Conservation (phyloP, 805 yeast species). For the Saturnispora diversa region DNA sequence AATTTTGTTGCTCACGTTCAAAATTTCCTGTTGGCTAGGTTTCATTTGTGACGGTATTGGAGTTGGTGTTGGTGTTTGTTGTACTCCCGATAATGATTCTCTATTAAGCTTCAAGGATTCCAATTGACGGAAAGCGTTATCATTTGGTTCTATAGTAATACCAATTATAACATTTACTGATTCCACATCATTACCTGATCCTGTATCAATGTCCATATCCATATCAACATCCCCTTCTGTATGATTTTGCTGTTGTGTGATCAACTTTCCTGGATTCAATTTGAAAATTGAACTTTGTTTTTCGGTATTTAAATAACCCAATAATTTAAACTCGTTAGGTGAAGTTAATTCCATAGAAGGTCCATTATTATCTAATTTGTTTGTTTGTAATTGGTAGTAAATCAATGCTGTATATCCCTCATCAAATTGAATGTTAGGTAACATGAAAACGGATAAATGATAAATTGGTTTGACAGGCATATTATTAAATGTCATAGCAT, state of each 20-base stretch:
- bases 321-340: constrained; percentile 46
- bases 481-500: constrained; percentile 52
- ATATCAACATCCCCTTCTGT: constrained; percentile 41
- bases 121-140: constrained; percentile 54
- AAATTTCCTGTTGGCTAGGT: constrained; percentile 28
- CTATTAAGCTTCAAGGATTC: constrained; percentile 23
- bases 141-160: constrained; percentile 79
- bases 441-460: constrained; percentile 73
- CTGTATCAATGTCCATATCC: constrained; percentile 35
- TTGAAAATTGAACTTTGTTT: constrained; percentile 93
- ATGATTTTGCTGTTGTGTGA: constrained; percentile 14
- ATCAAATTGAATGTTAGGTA: constrained; percentile 75
- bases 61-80: constrained; percentile 32
- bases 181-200: constrained; percentile 10
- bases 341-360: constrained; percentile 6
- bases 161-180: constrained; percentile 45
- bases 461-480: constrained; percentile 51
- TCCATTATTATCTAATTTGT: constrained; percentile 25
- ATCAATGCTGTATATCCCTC: constrained; percentile 72
- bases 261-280: constrained; percentile 40
- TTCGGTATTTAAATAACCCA: constrained; percentile 51
- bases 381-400: constrained; percentile 72
- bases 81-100: too few relatives aligned
- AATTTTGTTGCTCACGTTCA: constrained; percentile 73
- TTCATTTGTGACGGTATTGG: constrained; percentile 17